Evolutionary conservation across 2,329 filamentous ascomycete species (phyloP).

Genomic region (Calonectria honghensis): DNA sequence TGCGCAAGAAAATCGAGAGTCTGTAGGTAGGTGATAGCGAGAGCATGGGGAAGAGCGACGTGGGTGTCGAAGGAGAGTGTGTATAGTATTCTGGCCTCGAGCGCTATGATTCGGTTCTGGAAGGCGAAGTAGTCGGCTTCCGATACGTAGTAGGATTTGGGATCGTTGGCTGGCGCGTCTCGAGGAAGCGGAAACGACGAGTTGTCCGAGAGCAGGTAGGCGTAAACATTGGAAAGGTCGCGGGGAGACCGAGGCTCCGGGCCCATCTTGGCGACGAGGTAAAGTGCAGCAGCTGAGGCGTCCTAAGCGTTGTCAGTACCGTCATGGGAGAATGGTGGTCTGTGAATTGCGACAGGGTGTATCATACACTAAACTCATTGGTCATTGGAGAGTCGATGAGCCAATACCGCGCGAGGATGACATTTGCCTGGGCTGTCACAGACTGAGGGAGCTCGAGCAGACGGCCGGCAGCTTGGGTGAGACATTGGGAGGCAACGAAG

Average conservation of each 20-base stretch:
- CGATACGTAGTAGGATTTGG: constrained; percentile 79
- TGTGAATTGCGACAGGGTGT: neutral
- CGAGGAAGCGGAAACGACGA: constrained; percentile 72
- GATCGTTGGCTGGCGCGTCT: constrained; percentile 61
- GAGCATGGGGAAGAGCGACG: constrained; percentile 88
- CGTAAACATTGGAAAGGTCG: constrained; percentile 89
- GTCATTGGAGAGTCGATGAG: constrained; percentile 74
- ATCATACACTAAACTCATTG: constrained; percentile 74
- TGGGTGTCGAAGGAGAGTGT: constrained; percentile 88
- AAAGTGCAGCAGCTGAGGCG: constrained; percentile 87
- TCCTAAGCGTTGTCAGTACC: constrained; percentile 71
- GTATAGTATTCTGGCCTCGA: constrained; percentile 86
- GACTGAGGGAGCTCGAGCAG: constrained; percentile 90
- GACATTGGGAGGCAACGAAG: constrained; percentile 81
- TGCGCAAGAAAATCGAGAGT: constrained; percentile 81
- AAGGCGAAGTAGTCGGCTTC: constrained; percentile 82
- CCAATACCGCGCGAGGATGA: constrained; percentile 89
- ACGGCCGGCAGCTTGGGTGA: constrained; percentile 86
- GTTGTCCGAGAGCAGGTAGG: constrained; percentile 81
- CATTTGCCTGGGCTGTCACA: constrained; percentile 88
- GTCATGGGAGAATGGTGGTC: neutral
- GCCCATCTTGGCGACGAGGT: constrained; percentile 88
- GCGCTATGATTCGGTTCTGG: constrained; percentile 79
- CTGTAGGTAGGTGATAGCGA: constrained; percentile 95
- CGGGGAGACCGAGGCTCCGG: constrained; percentile 84